These are phyloP conservation scores for Darksidea phi DNA, from an alignment of 495 filamentous ascomycete species.

Conservation along the genomic window DNA sequence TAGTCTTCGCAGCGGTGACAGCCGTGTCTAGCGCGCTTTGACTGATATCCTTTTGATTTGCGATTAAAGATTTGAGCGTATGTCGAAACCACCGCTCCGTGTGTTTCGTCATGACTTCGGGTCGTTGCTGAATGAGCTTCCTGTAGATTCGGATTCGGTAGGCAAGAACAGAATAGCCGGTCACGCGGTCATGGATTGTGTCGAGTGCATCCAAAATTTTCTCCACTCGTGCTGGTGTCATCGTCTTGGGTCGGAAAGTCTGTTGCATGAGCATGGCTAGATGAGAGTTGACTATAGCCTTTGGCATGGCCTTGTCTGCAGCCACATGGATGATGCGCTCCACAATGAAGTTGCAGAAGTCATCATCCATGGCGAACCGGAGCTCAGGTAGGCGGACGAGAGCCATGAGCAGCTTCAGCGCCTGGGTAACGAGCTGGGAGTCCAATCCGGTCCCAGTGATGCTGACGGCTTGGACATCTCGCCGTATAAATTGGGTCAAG, in stretches of 20 bases:
- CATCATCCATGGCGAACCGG: slow-evolving; percentile 63
- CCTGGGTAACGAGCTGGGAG: slow-evolving; percentile 66
- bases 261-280: slow-evolving; percentile 76
- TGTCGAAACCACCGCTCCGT: slow-evolving; percentile 71
- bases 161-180: slow-evolving; percentile 72
- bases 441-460: slow-evolving; percentile 43
- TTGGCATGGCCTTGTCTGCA: slow-evolving; percentile 62
- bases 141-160: slow-evolving; percentile 74
- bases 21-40: slow-evolving; percentile 71
- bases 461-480: slow-evolving; percentile 64
- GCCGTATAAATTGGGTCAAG: slow-evolving; percentile 72
- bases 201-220: slow-evolving; percentile 67
- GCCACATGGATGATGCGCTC: slow-evolving; percentile 73
- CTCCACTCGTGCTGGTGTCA: slow-evolving; percentile 66
- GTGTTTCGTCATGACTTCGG: slow-evolving; percentile 60
- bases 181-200: slow-evolving; percentile 67
- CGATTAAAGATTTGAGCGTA: slow-evolving; percentile 77
- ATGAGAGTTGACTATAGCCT: slow-evolving; percentile 72
- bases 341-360: slow-evolving; percentile 74
- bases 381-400: slow-evolving; percentile 69
- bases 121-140: slow-evolving; percentile 67
- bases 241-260: slow-evolving; percentile 68
- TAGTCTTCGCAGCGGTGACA: slow-evolving; percentile 59
- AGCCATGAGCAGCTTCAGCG: slow-evolving; percentile 68
- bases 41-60: slow-evolving; percentile 71